Conservation (phyloP, 1,139 yeast genomes). For the Nakaseomyces glabratus region DNA sequence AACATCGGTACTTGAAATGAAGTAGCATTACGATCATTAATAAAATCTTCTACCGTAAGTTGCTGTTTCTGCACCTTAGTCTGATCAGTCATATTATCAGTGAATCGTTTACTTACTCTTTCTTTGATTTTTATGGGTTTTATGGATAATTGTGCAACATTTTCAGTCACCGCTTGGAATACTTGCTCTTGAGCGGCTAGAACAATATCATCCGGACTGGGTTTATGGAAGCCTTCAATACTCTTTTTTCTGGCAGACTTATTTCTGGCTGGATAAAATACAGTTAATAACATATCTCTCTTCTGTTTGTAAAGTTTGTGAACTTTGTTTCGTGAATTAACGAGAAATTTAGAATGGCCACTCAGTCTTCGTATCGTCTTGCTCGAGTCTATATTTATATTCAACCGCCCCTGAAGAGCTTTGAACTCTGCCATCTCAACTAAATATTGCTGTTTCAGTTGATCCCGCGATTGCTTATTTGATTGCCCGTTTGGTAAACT, state of each 20-base stretch:
- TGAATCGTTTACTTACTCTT: conserved; percentile 6
- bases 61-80: no score
- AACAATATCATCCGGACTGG: conserved; percentile 79
- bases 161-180: conserved; percentile 20
- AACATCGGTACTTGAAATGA: conserved; percentile 32
- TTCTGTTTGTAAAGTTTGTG: no score
- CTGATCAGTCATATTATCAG: conserved; percentile 12
- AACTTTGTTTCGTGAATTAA: no score
- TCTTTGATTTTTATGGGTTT: conserved; percentile 11
- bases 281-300: no score
- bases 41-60: neutral
- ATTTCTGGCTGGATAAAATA: conserved; percentile 19
- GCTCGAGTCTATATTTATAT: no score
- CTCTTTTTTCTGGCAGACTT: conserved; percentile 34
- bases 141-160: conserved; percentile 1
- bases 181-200: conserved; percentile 52
- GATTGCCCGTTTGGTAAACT: no score
- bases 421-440: no score
- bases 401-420: no score
- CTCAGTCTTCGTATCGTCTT: no score
- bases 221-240: conserved; percentile 49
- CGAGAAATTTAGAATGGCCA: no score
- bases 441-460: no score
- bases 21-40: neutral
- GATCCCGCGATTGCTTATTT: no score